Percentiles rank a stretch among this genome's conserved stretches.
Evolutionary conservation across 305 asterid genomes (phyloP).

Genomic region (Nicotiana rustica): DNA sequence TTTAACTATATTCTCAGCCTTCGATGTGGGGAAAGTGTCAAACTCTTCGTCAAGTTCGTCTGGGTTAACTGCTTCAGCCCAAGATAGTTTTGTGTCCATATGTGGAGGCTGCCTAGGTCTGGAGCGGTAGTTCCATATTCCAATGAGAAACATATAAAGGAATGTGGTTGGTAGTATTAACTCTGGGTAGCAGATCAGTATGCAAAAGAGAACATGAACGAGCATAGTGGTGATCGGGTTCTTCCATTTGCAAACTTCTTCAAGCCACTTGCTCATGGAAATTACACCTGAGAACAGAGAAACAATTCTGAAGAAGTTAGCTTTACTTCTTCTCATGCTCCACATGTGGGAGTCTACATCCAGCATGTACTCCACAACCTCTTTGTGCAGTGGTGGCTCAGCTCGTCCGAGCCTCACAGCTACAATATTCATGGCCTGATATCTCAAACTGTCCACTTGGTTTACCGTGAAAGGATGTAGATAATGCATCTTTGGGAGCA

Average conservation of each 20-base stretch:
- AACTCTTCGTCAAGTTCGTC: constrained; percentile 71
- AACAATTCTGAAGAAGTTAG: constrained; percentile 61
- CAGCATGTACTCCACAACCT: constrained; percentile 68
- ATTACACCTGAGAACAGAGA: constrained; percentile 53
- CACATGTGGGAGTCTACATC: constrained; percentile 71
- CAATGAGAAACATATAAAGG: constrained; percentile 59
- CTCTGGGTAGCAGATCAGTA: constrained; percentile 60
- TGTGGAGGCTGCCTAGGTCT: constrained; percentile 64
- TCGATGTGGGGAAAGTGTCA: constrained; percentile 63
- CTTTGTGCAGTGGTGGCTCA: constrained; percentile 66
- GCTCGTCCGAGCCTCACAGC: constrained; percentile 61
- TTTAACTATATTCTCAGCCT: constrained; percentile 39
- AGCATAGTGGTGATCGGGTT: constrained; percentile 57
- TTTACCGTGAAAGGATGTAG: constrained; percentile 63
- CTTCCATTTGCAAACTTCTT: constrained; percentile 57
- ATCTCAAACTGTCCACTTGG: constrained; percentile 61
- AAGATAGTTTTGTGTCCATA: constrained; percentile 64
- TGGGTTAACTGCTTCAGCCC: constrained; percentile 57
- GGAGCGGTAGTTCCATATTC: constrained; percentile 54
- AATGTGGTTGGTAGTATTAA: constrained; percentile 56
- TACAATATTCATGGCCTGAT: constrained; percentile 65
- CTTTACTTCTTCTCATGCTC: constrained; percentile 79
- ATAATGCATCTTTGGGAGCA: constrained; percentile 72
- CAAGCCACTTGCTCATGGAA: constrained; percentile 59
- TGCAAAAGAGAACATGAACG: constrained; percentile 56